These are phyloP conservation scores for Pseudopithomyces chartarum DNA, from an alignment of 2,329 filamentous ascomycete genomes.

Conservation along the genomic window DNA sequence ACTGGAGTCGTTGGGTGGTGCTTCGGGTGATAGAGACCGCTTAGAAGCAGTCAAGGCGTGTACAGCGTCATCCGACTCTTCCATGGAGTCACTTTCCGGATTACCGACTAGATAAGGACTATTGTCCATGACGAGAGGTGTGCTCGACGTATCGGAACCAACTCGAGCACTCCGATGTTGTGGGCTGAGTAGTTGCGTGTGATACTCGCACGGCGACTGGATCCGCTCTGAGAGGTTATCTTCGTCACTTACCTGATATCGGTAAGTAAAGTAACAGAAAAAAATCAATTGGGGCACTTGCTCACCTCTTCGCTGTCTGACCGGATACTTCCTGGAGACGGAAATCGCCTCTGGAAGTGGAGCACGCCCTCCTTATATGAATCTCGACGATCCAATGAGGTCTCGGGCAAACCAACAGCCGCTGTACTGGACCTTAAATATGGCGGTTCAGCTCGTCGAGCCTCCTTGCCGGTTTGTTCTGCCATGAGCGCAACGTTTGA, in stretches of 20 bases:
- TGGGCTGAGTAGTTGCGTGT: too few relatives aligned
- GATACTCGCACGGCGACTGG: background rate
- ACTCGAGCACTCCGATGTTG: too few relatives aligned
- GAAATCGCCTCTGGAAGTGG: background rate
- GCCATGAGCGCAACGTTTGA: background rate
- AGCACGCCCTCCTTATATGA: background rate
- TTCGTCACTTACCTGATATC: background rate
- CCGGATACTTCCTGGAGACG: background rate
- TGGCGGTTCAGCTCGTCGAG: too few relatives aligned
- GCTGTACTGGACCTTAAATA: too few relatives aligned
- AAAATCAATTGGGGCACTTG: background rate
- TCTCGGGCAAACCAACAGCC: background rate
- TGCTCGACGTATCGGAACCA: too few relatives aligned
- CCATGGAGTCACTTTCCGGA: conserved; percentile 2
- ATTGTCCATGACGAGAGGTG: background rate
- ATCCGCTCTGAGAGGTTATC: background rate
- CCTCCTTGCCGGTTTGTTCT: too few relatives aligned
- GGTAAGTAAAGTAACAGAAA: background rate
- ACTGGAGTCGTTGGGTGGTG: background rate
- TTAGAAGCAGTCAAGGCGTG: too few relatives aligned
- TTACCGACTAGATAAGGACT: background rate
- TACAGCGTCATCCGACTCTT: background rate
- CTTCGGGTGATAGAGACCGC: background rate
- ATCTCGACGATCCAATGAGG: background rate
- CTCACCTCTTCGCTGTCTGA: conserved; percentile 1